A percentile compares a stretch with the other conserved stretches of the same genome.
phyloP scores from a whole-genome alignment of 108 stramenopile genomes.

The Nannochloropsis gaditana region DNA sequence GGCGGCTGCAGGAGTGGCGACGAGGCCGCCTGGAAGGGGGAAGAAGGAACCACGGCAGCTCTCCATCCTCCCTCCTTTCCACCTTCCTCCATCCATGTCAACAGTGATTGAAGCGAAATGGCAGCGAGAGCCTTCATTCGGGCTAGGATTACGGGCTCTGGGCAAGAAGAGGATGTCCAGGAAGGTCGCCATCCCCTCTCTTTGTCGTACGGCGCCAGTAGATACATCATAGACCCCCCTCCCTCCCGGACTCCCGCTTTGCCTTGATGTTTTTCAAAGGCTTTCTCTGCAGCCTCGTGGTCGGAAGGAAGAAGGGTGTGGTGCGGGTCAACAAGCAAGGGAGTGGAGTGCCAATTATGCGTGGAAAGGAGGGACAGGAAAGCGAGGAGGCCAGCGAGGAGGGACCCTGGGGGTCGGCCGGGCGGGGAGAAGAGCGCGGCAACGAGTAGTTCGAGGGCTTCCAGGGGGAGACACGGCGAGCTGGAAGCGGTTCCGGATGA shows the following conservation, averaged over 20 bases:
- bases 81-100: background rate
- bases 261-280: background rate
- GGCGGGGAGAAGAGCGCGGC: background rate
- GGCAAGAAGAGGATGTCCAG: background rate
- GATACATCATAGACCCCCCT: background rate
- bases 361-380: conserved; percentile 8
- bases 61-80: background rate
- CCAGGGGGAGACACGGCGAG: background rate
- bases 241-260: background rate
- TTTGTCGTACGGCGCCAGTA: background rate
- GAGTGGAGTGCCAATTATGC: background rate
- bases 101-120: background rate
- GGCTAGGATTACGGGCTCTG: background rate
- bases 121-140: background rate
- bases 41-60: background rate
- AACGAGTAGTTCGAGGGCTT: conserved; percentile 15
- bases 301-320: background rate
- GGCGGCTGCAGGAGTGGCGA: background rate
- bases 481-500: background rate
- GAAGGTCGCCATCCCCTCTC: background rate
- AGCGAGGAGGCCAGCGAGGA: background rate
- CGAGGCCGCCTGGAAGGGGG: background rate
- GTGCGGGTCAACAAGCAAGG: conserved; percentile 4
- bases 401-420: background rate
- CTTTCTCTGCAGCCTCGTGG: background rate